Evolutionary conservation across 495 filamentous ascomycete species (phyloP), one percentile per base, ranked within the genome.

Genomic region (Podospora pseudoanserina): DNA sequence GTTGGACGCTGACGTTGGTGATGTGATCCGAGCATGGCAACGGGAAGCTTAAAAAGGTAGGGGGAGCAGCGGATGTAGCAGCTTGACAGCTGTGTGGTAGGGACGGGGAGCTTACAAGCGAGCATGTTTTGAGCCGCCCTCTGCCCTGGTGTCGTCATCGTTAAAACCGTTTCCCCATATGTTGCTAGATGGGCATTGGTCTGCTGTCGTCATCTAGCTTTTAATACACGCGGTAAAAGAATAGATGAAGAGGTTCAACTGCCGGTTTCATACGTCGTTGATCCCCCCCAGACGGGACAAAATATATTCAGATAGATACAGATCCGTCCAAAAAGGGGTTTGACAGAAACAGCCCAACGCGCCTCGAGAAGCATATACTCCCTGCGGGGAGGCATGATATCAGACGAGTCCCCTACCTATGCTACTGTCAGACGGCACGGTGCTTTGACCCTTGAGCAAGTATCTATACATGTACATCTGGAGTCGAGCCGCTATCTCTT

Each of bases 1-100:
- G 67, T 39, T 68, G 62, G 55, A n/a, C n/a, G 6, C 55, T 49
- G 39, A 49, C 39, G 39, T 49, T 13, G 66, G 60, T 39, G 53
- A 7, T 59, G 6, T 32, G 60, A 57, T 53, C 60, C 53, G 60
- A 54, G 26, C 53, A 44, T 53, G 23, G 1, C 30, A 32, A 32
- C 30, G 30, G 30, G 7, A 32, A 15, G n/a, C 57, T 2, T 49
- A 13, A 16, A 4, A 13, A 16, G 39, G 9, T 3, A 49, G 15
- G 39, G 5, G 39, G 15, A 49, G 39, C 15, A 49, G 13, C 39
- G 7, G 15, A 13, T 16, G 7, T 19, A 7, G 23, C 55, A 26
- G 23, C 4, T 15, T 58, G 55, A 20, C 55, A 20, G n/a, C 23
- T 58, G 55, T 58, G 55, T 58, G 55, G 55, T 19, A 58, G 55